Conservation (phyloP, 1,284 basidiomycete species). For the Testicularia cyperi region DNA sequence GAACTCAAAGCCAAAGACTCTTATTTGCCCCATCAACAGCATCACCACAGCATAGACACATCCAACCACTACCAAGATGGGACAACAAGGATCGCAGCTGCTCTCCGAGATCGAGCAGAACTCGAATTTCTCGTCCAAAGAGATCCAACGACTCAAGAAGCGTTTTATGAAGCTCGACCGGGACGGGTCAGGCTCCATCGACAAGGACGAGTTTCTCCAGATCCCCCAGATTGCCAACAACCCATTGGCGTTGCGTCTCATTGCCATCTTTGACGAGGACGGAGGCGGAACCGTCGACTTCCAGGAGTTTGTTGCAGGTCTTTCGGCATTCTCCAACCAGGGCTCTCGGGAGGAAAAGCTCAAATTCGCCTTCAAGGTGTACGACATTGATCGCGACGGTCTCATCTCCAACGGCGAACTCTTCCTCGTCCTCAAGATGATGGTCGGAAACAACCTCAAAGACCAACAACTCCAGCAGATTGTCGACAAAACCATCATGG, state of each 20-base stretch:
- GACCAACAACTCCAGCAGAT: conserved; percentile 99
- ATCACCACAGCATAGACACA: too few species aligned
- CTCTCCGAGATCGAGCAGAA: conserved; percentile 90
- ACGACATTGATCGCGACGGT: conserved; percentile 96
- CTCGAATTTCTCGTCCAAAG: conserved; percentile 69
- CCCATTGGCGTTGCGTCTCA: conserved; percentile 93
- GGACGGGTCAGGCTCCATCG: conserved; percentile 95
- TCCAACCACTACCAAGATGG: conserved; percentile 52
- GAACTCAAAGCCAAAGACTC: too few species aligned
- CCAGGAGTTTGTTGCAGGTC: conserved; percentile 95
- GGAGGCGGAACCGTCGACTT: conserved; percentile 98
- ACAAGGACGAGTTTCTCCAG: conserved; percentile 96
- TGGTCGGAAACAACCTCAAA: conserved; percentile 99
- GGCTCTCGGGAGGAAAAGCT: conserved; percentile 96
- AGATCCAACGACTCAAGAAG: conserved; percentile 80
- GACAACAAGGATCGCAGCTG: conserved; percentile 75
- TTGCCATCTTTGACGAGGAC: conserved; percentile 98
- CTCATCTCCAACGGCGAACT: conserved; percentile 98
- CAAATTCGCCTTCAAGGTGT: conserved; percentile 95
- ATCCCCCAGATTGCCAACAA: conserved; percentile 99
- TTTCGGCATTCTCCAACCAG: conserved; percentile 94
- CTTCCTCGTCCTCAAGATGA: conserved; percentile 98
- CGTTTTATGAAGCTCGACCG: conserved; percentile 99
- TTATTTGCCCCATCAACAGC: neutral
- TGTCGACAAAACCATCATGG: conserved; percentile 99